Conservation (phyloP, 768 basidiomycete genomes). For the Lactarius sanguifluus region DNA sequence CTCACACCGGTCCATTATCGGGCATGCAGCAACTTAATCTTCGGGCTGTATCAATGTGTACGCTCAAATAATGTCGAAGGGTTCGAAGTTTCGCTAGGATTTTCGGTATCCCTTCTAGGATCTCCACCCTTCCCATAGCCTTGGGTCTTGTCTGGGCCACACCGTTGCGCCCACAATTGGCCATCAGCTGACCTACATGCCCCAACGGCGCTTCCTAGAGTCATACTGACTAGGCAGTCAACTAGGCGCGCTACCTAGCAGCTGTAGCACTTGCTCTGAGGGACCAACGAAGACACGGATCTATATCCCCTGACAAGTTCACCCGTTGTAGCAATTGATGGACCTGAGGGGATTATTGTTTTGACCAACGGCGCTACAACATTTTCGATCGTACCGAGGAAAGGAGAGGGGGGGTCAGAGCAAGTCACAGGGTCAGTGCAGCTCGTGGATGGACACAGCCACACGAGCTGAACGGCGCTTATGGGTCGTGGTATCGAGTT, state of each 20-base stretch:
- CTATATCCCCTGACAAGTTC: slow-evolving; percentile 5
- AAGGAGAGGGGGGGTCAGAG: background rate
- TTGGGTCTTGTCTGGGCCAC: background rate
- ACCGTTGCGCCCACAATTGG: background rate
- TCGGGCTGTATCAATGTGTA: background rate
- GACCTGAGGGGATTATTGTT: background rate
- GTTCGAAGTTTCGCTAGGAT: background rate
- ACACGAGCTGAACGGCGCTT: slow-evolving; percentile 10
- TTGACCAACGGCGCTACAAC: background rate
- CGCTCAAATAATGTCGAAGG: background rate
- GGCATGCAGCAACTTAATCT: background rate
- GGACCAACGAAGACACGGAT: background rate
- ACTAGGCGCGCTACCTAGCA: background rate
- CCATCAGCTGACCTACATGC: slow-evolving; percentile 7
- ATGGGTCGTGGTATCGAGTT: background rate
- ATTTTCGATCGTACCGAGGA: background rate
- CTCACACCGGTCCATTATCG: background rate
- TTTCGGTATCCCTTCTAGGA: background rate
- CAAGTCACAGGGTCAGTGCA: slow-evolving; percentile 9
- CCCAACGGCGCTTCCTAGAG: background rate
- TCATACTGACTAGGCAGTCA: background rate
- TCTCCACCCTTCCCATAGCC: background rate
- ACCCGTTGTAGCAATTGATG: background rate
- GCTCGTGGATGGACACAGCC: background rate
- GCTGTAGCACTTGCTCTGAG: background rate